Conservation (phyloP, 2,329 filamentous ascomycete species). For the Arthrobotrys entomopaga region DNA sequence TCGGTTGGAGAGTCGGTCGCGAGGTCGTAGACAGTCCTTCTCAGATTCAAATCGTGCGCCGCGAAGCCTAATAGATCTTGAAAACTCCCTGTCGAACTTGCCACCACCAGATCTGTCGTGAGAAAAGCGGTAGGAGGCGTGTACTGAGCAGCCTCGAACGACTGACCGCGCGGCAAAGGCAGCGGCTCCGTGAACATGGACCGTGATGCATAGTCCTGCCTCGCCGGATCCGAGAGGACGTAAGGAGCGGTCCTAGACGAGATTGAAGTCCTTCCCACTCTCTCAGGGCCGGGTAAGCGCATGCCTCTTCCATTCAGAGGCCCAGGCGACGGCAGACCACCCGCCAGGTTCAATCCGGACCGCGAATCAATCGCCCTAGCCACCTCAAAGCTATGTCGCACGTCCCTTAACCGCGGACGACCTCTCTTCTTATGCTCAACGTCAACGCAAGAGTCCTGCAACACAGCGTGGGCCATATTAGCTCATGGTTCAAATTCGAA, state of each 20-base stretch:
- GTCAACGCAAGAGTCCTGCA: slow-evolving; percentile 79
- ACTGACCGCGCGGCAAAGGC: slow-evolving; percentile 63
- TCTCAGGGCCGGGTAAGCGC: slow-evolving; percentile 53
- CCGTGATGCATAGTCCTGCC: slow-evolving; percentile 47
- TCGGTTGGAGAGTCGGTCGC: slow-evolving; percentile 52
- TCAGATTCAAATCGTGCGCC: slow-evolving; percentile 50
- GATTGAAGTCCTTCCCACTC: slow-evolving; percentile 53
- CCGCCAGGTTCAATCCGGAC: slow-evolving; percentile 49
- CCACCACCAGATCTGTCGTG: slow-evolving; percentile 61
- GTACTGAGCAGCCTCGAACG: slow-evolving; percentile 39
- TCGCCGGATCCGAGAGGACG: slow-evolving; percentile 51
- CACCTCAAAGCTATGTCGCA: slow-evolving; percentile 65
- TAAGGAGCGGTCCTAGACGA: slow-evolving; percentile 54
- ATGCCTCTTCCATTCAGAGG: slow-evolving; percentile 48
- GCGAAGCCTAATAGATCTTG: slow-evolving; percentile 52
- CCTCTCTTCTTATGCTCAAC: slow-evolving; percentile 88
- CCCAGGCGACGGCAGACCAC: slow-evolving; percentile 50
- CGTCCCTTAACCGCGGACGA: slow-evolving; percentile 79
- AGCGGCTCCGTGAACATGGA: slow-evolving; percentile 62
- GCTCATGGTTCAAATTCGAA: neutral
- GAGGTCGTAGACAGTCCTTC: slow-evolving; percentile 52
- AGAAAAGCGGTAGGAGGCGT: slow-evolving; percentile 57
- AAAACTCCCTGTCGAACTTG: slow-evolving; percentile 62
- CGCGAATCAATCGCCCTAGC: slow-evolving; percentile 57
- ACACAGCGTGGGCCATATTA: slow-evolving; percentile 39